These are phyloP conservation scores for Pluteus cervinus DNA, from an alignment of 768 basidiomycete species.

Conservation along the genomic window DNA sequence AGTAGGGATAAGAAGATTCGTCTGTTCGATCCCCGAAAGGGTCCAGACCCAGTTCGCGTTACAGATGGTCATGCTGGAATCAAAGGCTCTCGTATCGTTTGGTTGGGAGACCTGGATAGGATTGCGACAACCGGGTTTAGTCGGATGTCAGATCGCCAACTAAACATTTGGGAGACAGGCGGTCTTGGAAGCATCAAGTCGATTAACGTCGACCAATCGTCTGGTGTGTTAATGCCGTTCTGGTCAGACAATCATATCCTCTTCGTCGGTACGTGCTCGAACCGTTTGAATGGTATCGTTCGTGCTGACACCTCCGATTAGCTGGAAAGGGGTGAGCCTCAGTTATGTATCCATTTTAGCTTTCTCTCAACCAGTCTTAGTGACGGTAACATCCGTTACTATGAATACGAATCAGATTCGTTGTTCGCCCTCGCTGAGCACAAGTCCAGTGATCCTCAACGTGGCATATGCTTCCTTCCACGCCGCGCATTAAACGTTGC, in stretches of 20 bases:
- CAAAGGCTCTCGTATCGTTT: conserved; percentile 83
- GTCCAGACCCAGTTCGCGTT: conserved; percentile 74
- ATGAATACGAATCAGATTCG: conserved; percentile 86
- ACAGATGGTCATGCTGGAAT: conserved; percentile 89
- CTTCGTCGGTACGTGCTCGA: conserved; percentile 59
- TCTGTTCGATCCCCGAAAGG: conserved; percentile 84
- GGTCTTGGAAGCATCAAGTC: conserved; percentile 73
- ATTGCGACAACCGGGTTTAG: conserved; percentile 96
- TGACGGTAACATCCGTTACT: conserved; percentile 98
- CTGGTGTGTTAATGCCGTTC: conserved; percentile 97
- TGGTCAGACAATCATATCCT: conserved; percentile 92
- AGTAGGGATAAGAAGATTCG: conserved; percentile 90
- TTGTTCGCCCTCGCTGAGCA: conserved; percentile 75
- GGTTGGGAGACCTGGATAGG: conserved; percentile 86
- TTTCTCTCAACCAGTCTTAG: conserved; percentile 29
- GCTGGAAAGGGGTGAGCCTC: conserved; percentile 82
- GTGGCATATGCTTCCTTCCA: conserved; percentile 96
- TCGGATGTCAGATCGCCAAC: conserved; percentile 93
- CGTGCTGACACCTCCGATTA: conserved; percentile 14
- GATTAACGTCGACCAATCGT: conserved; percentile 76
- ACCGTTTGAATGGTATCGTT: not conserved
- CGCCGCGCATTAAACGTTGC: conserved; percentile 81
- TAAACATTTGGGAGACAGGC: conserved; percentile 84
- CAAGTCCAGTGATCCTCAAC: conserved; percentile 88
- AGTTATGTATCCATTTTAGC: not conserved